Percentiles rank a stretch among this genome's conserved stretches.
Evolutionary conservation across 805 yeast species (phyloP).

Genomic region (Tetrapisispora nanseiensis): DNA sequence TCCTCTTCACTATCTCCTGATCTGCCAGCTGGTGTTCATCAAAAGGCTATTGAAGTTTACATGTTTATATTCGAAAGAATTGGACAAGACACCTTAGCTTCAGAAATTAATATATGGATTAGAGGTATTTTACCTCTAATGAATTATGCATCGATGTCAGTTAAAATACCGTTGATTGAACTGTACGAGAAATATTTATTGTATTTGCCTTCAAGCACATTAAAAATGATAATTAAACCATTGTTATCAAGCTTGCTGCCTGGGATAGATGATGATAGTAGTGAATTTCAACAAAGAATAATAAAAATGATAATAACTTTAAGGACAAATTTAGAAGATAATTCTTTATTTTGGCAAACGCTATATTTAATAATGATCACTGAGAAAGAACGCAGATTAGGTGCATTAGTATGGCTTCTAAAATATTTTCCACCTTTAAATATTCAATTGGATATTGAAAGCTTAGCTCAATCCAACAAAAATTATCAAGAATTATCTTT

Average conservation of each 20-base stretch:
- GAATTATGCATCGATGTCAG: slow-evolving; percentile 81
- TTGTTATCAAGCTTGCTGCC: slow-evolving; percentile 66
- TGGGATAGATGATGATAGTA: slow-evolving; percentile 86
- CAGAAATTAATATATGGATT: slow-evolving; percentile 65
- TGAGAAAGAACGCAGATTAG: slow-evolving; percentile 70
- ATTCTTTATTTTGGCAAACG: slow-evolving; percentile 79
- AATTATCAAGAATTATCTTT: not conserved
- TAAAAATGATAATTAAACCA: slow-evolving; percentile 56
- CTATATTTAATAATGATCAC: slow-evolving; percentile 66
- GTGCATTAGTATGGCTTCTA: slow-evolving; percentile 68
- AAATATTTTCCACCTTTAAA: slow-evolving; percentile 54
- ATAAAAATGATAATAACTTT: slow-evolving; percentile 52
- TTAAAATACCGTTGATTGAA: slow-evolving; percentile 66
- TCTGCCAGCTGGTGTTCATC: slow-evolving; percentile 93
- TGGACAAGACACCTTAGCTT: slow-evolving; percentile 43
- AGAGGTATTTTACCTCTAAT: slow-evolving; percentile 88
- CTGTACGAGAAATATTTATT: slow-evolving; percentile 50
- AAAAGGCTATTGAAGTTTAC: slow-evolving; percentile 74
- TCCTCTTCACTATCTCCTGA: slow-evolving; percentile 72
- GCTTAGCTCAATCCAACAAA: not conserved
- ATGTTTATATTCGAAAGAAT: slow-evolving; percentile 56
- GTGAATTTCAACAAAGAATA: slow-evolving; percentile 64
- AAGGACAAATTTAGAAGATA: slow-evolving; percentile 47
- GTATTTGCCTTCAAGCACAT: slow-evolving; percentile 36
- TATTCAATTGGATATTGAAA: slow-evolving; percentile 16